phyloP scores from a whole-genome alignment of 768 basidiomycete genomes.

The Amanita rubescens region DNA sequence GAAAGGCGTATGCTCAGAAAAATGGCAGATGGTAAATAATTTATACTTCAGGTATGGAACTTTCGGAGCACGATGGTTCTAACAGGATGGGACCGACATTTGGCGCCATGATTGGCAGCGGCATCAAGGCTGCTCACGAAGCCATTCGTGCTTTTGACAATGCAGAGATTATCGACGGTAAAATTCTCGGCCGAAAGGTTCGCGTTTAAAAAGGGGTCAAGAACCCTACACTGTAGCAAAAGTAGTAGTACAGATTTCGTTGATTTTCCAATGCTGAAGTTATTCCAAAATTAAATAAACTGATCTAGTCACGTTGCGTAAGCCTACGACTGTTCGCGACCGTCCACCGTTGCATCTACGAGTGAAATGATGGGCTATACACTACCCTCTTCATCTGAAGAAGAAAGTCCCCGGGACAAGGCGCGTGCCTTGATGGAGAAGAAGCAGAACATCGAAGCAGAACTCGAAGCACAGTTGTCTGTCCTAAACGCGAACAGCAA shows the following conservation, averaged over 20 bases:
- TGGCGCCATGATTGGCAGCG: constrained; percentile 74
- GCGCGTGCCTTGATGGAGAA: constrained; percentile 58
- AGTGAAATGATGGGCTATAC: constrained; percentile 35
- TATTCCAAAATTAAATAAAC: background rate
- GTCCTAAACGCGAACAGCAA: constrained; percentile 60
- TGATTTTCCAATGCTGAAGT: no score
- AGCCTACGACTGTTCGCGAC: no score
- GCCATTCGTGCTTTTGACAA: constrained; percentile 46
- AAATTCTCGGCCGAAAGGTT: constrained; percentile 35
- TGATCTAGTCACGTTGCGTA: no score
- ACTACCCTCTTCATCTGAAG: constrained; percentile 27
- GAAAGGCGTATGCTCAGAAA: background rate
- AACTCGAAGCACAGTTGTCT: constrained; percentile 54
- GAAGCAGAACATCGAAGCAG: constrained; percentile 68
- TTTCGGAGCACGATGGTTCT: constrained; percentile 73
- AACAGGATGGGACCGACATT: constrained; percentile 78
- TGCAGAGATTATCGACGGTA: constrained; percentile 45
- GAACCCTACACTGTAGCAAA: background rate
- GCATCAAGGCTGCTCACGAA: constrained; percentile 64
- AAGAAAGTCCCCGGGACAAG: constrained; percentile 39
- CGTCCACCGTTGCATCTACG: background rate
- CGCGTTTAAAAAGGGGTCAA: background rate
- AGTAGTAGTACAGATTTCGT: no score
- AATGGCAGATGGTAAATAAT: background rate
- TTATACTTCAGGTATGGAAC: constrained; percentile 58